Percentiles rank a stretch among this genome's conserved stretches.
Conservation (phyloP, 2,329 filamentous ascomycete genomes). For the Monilinia fructigena region DNA sequence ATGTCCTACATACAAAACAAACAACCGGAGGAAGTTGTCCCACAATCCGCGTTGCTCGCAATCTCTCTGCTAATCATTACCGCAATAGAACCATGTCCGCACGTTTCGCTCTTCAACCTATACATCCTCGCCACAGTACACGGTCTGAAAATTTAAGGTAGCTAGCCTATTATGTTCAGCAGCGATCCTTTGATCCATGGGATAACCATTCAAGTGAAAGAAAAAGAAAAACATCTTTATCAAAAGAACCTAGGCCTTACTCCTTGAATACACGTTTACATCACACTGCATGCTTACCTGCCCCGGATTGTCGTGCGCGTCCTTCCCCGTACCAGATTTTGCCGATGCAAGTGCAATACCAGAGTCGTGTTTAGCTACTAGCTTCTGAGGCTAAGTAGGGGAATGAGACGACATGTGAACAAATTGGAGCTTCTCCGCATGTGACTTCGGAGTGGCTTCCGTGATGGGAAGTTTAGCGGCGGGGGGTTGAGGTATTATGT, state of each 20-base stretch:
- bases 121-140: neutral
- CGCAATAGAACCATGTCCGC: slow-evolving; percentile 8
- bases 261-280: slow-evolving; percentile 9
- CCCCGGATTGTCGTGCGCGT: slow-evolving; percentile 15
- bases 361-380: neutral
- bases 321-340: neutral
- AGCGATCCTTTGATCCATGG: slow-evolving; percentile 8
- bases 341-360: neutral
- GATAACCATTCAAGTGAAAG: neutral
- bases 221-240: neutral
- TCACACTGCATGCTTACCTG: slow-evolving; percentile 17
- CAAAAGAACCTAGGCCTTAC: neutral
- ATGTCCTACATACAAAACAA: neutral
- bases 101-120: slow-evolving; percentile 9
- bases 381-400: neutral
- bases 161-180: neutral
- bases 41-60: neutral
- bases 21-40: neutral
- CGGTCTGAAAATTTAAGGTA: neutral
- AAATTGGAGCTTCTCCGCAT: slow-evolving; percentile 1
- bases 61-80: slow-evolving; percentile 13
- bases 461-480: slow-evolving; percentile 2
- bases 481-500: neutral
- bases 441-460: slow-evolving; percentile 11
- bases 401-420: neutral